A percentile compares a stretch with the other conserved stretches of the same genome.
Conservation (phyloP, 2,329 filamentous ascomycete species). For the Colletotrichum sp. region DNA sequence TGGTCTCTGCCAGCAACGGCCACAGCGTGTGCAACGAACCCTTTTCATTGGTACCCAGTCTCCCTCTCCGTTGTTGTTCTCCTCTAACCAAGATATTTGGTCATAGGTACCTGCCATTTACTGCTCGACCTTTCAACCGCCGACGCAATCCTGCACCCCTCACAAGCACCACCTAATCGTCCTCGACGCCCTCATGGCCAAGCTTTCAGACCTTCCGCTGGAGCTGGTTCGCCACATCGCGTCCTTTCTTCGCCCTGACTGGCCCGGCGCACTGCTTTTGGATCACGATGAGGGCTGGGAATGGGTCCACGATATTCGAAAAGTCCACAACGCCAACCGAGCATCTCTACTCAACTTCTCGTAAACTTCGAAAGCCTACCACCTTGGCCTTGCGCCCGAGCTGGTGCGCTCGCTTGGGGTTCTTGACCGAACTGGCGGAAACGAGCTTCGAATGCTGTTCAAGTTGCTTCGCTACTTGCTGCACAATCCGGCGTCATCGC, state of each 20-base stretch:
- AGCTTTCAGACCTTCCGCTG: neutral
- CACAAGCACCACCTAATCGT: accelerated
- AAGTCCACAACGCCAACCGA: neutral
- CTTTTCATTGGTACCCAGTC: neutral
- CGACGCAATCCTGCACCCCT: accelerated
- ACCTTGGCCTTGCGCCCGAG: neutral
- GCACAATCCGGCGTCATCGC: neutral
- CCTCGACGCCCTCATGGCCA: neutral
- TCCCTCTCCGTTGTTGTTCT: neutral
- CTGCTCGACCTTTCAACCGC: neutral
- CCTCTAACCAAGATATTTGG: neutral
- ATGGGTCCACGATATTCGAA: neutral
- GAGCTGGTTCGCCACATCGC: neutral
- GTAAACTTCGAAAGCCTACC: neutral
- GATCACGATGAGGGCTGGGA: neutral
- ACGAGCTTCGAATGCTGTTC: neutral
- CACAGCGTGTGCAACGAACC: accelerated
- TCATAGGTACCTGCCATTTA: neutral
- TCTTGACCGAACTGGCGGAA: neutral
- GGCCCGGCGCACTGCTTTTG: neutral
- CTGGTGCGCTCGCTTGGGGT: neutral
- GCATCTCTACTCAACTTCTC: neutral
- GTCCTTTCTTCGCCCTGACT: neutral
- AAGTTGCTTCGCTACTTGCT: neutral
- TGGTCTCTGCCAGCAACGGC: neutral